Percentiles rank a stretch among this genome's conserved stretches.
Conservation (phyloP, 129 eudicot species). For the Artemisia annua region DNA sequence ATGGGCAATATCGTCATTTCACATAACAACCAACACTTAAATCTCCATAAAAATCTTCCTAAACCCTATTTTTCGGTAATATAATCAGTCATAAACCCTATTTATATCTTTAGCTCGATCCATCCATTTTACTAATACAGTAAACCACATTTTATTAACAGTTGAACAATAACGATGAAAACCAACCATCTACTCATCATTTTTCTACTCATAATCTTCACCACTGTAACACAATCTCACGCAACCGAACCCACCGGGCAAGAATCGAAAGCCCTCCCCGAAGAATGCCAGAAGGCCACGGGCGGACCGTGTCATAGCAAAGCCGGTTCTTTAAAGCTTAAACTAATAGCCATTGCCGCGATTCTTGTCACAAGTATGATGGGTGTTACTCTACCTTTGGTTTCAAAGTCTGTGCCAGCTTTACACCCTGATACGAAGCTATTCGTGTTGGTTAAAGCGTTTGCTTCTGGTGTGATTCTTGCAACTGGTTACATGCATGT, state of each 20-base stretch:
- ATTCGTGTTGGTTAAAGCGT: constrained; percentile 47
- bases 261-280: constrained; percentile 20
- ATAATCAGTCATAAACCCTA: too few species aligned
- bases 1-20: too few species aligned
- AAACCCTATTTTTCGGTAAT: too few species aligned
- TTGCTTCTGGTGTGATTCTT: constrained; percentile 58
- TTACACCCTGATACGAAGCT: constrained; percentile 41
- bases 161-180: too few species aligned
- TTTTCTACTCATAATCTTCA: constrained; percentile 12
- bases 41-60: too few species aligned
- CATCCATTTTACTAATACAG: too few species aligned
- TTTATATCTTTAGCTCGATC: too few species aligned
- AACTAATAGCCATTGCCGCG: constrained; percentile 44
- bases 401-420: constrained; percentile 39
- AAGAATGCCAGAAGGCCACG: constrained; percentile 28
- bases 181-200: constrained; percentile 18
- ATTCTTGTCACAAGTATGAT: constrained; percentile 45
- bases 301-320: constrained; percentile 44
- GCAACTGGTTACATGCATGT: constrained; percentile 71
- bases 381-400: constrained; percentile 45
- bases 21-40: too few species aligned
- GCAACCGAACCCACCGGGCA: constrained; percentile 3
- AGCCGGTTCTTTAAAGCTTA: constrained; percentile 36
- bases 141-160: too few species aligned
- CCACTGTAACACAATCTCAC: constrained; percentile 20